phyloP scores from a whole-genome alignment of 1,284 basidiomycete genomes.

The Ganoderma lucidum region DNA sequence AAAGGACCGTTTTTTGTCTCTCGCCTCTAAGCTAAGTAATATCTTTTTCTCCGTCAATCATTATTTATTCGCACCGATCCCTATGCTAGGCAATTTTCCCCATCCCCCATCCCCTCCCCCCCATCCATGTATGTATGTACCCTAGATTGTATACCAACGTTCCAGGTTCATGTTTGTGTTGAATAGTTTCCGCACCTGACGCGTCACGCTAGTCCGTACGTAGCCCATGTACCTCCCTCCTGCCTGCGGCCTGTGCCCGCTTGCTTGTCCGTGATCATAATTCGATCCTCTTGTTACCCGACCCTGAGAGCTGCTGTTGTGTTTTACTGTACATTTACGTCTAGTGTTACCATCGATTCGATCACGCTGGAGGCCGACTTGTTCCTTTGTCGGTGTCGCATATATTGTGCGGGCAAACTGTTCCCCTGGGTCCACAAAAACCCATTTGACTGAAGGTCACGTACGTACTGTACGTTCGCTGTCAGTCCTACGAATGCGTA shows the following conservation, averaged over 20 bases:
- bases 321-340: neutral
- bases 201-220: neutral
- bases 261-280: neutral
- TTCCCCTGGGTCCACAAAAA: neutral
- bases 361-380: neutral
- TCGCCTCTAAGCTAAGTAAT: conserved; percentile 1
- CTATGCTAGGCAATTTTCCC: conserved; percentile 4
- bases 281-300: neutral
- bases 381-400: neutral
- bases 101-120: neutral
- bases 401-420: neutral
- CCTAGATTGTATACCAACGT: conserved; percentile 15
- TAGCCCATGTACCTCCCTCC: neutral
- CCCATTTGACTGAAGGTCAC: neutral
- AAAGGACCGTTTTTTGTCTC: neutral
- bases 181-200: neutral
- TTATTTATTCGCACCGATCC: conserved; percentile 7
- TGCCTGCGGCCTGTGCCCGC: neutral
- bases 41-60: neutral
- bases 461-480: neutral
- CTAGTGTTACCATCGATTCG: neutral
- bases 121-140: conserved; percentile 12
- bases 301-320: neutral
- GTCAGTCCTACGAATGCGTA: neutral
- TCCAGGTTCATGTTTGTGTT: conserved; percentile 13